phyloP scores from a whole-genome alignment of 2,329 filamentous ascomycete species.

The Diaporthe capsici region DNA sequence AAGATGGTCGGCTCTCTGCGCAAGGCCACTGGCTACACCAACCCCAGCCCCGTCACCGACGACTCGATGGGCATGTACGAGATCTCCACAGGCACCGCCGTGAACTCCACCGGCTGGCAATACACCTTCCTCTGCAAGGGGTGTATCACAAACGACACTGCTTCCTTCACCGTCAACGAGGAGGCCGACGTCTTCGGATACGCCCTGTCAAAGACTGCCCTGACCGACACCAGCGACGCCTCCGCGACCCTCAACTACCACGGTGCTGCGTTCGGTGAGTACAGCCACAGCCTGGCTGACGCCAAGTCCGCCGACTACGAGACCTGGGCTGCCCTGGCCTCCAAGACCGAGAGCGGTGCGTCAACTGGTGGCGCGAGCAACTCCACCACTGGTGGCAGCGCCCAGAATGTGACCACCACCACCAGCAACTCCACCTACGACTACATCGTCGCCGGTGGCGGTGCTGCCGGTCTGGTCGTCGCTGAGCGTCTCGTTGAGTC shows the following conservation, averaged over 20 bases:
- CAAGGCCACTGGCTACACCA: slow-evolving; percentile 54
- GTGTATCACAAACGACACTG: slow-evolving; percentile 52
- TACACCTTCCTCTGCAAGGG: slow-evolving; percentile 64
- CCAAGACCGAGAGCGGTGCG: slow-evolving; percentile 40
- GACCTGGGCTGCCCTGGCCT: slow-evolving; percentile 47
- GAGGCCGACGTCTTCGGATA: slow-evolving; percentile 53
- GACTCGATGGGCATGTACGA: slow-evolving; percentile 51
- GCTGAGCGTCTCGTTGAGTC: slow-evolving; percentile 55
- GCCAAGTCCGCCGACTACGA: slow-evolving; percentile 53
- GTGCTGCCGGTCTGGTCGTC: slow-evolving; percentile 53
- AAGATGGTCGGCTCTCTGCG: slow-evolving; percentile 49
- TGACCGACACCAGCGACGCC: slow-evolving; percentile 50
- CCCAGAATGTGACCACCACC: slow-evolving; percentile 45
- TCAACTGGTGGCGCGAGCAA: slow-evolving; percentile 18
- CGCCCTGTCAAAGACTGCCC: slow-evolving; percentile 53
- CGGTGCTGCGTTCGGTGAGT: slow-evolving; percentile 55
- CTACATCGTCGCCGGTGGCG: slow-evolving; percentile 57
- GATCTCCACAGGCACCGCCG: slow-evolving; percentile 60
- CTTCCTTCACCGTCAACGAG: slow-evolving; percentile 47
- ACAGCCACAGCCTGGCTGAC: slow-evolving; percentile 49
- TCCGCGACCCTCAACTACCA: slow-evolving; percentile 48
- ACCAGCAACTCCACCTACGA: slow-evolving; percentile 55
- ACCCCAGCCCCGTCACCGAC: slow-evolving; percentile 56
- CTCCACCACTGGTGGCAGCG: slow-evolving; percentile 30
- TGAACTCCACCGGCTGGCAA: slow-evolving; percentile 62